phyloP scores from a whole-genome alignment of 1,284 basidiomycete genomes.

The Inonotus obliquus region DNA sequence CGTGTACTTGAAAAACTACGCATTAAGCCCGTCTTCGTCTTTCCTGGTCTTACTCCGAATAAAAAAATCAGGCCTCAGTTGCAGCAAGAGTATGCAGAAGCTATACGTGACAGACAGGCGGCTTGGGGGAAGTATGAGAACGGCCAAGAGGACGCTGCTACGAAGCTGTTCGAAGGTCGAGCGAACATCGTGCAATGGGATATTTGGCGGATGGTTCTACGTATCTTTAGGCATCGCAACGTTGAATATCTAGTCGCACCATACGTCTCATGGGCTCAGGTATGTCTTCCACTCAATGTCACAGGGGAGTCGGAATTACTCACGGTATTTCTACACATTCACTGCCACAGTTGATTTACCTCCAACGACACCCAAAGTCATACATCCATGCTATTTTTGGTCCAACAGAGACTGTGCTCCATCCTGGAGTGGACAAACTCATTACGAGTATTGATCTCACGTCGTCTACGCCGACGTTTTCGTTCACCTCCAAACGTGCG shows the following conservation, averaged over 20 bases:
- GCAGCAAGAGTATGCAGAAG: constrained; percentile 62
- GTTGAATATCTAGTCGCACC: constrained; percentile 97
- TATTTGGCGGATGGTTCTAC: constrained; percentile 86
- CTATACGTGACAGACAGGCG: constrained; percentile 69
- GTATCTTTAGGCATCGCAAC: constrained; percentile 91
- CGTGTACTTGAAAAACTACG: constrained; percentile 84
- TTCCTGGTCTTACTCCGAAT: constrained; percentile 77
- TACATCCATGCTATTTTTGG: constrained; percentile 96
- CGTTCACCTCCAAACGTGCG: constrained; percentile 78
- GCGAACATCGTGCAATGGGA: constrained; percentile 75
- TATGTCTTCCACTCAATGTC: constrained; percentile 32
- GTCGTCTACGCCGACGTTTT: constrained; percentile 66
- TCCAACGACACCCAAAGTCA: constrained; percentile 87
- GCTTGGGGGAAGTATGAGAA: constrained; percentile 91
- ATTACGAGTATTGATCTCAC: constrained; percentile 84
- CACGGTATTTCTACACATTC: constrained; percentile 12
- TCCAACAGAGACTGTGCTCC: constrained; percentile 86
- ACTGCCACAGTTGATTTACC: constrained; percentile 74
- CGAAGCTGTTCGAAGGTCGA: constrained; percentile 74
- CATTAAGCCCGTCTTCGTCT: constrained; percentile 98
- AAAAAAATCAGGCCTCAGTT: constrained; percentile 55
- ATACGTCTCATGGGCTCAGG: constrained; percentile 92
- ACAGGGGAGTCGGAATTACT: constrained; percentile 8
- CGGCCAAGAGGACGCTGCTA: constrained; percentile 83
- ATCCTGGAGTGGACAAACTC: constrained; percentile 86